Evolutionary conservation across 148 eudicot species (phyloP).

Genomic region (Pouteria glomerata): DNA sequence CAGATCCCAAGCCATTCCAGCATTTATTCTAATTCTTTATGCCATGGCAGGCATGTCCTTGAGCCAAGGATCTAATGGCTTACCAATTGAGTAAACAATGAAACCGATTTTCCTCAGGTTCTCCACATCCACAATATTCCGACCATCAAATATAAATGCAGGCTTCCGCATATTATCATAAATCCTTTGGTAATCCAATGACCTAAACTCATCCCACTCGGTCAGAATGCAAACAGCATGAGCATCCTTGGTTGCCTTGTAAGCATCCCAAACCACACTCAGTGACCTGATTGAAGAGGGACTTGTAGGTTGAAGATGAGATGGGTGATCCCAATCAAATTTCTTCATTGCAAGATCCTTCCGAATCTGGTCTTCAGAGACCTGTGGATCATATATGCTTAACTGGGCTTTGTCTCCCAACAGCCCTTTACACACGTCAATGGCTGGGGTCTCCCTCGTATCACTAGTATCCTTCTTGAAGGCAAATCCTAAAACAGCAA

Average conservation of each 20-base stretch:
- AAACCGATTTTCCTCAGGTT: slow-evolving; percentile 63
- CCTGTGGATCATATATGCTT: slow-evolving; percentile 61
- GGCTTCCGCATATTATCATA: slow-evolving; percentile 68
- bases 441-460: slow-evolving; percentile 67
- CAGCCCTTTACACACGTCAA: slow-evolving; percentile 63
- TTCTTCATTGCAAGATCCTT: slow-evolving; percentile 53
- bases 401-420: slow-evolving; percentile 53
- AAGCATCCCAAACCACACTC: slow-evolving; percentile 49
- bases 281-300: slow-evolving; percentile 39
- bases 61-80: slow-evolving; percentile 67
- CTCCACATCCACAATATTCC: slow-evolving; percentile 55
- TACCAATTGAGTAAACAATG: slow-evolving; percentile 72
- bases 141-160: slow-evolving; percentile 65
- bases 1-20: too few species aligned
- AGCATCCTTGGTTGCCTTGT: slow-evolving; percentile 61
- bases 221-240: slow-evolving; percentile 65
- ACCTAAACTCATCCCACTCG: slow-evolving; percentile 73
- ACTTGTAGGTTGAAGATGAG: slow-evolving; percentile 46
- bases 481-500: slow-evolving; percentile 63
- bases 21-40: slow-evolving; percentile 7
- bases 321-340: slow-evolving; percentile 57
- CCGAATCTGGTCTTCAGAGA: slow-evolving; percentile 48
- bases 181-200: slow-evolving; percentile 55
- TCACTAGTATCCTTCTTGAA: slow-evolving; percentile 72
- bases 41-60: slow-evolving; percentile 73